Percentiles rank a stretch among this genome's conserved stretches.
Evolutionary conservation across 352 stramenopile genomes (phyloP).

Genomic region (Pythium aristosporum): DNA sequence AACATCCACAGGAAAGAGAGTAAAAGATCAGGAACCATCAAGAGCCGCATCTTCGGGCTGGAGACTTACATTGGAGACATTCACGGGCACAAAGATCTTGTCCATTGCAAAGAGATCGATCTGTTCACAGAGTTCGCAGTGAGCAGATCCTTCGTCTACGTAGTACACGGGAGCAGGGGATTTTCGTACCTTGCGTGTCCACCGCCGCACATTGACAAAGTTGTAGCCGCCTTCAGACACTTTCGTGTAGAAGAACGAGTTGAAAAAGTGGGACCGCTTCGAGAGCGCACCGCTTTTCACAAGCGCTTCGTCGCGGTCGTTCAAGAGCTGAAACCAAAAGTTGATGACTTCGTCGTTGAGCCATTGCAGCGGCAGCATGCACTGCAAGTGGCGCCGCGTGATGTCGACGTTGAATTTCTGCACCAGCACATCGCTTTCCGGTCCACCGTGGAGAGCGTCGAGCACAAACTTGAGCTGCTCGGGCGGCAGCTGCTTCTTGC

Average conservation of each 20-base stretch:
- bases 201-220: conserved; percentile 79
- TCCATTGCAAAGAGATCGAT: conserved; percentile 90
- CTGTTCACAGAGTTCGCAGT: conserved; percentile 13
- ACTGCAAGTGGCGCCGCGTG: conserved; percentile 70
- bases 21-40: not conserved
- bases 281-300: conserved; percentile 44
- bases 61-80: conserved; percentile 77
- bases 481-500: conserved; percentile 52
- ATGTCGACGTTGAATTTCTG: conserved; percentile 85
- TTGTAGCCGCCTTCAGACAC: conserved; percentile 83
- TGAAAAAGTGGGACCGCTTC: conserved; percentile 83
- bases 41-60: not conserved
- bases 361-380: conserved; percentile 63
- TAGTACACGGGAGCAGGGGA: not conserved
- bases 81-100: conserved; percentile 87
- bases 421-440: conserved; percentile 61
- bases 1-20: too few species aligned
- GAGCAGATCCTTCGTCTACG: too few species aligned
- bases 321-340: conserved; percentile 85
- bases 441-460: conserved; percentile 49
- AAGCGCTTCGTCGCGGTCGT: conserved; percentile 61
- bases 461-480: conserved; percentile 67
- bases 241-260: conserved; percentile 87
- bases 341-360: conserved; percentile 87
- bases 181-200: conserved; percentile 61